These are phyloP conservation scores for Citrus maxima DNA, from an alignment of 345 rosid genomes.

Conservation along the genomic window DNA sequence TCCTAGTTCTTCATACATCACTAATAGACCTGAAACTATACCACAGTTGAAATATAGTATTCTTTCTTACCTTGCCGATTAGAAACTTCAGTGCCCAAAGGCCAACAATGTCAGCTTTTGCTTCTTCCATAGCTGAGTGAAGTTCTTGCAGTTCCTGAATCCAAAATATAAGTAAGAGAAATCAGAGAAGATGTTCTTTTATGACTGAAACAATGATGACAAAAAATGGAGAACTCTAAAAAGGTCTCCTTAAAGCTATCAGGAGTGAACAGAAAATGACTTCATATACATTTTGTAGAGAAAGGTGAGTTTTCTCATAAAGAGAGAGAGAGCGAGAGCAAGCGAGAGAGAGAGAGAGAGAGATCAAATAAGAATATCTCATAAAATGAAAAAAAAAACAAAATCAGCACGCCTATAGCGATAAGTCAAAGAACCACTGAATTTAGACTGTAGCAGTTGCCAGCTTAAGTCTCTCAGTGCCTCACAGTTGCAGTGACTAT, in stretches of 20 bases:
- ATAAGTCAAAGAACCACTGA: background rate
- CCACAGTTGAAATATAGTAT: background rate
- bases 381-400: background rate
- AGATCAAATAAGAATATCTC: background rate
- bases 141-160: conserved; percentile 88
- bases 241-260: background rate
- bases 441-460: background rate
- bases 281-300: background rate
- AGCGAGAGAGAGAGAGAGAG: background rate
- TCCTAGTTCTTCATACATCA: background rate
- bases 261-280: background rate
- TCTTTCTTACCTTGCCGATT: conserved; percentile 49
- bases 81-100: conserved; percentile 92
- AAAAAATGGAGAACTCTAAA: background rate
- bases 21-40: background rate
- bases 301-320: background rate
- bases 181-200: background rate
- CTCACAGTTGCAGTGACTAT: background rate
- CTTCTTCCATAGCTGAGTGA: conserved; percentile 90
- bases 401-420: background rate
- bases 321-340: background rate
- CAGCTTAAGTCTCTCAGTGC: background rate
- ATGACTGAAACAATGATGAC: background rate
- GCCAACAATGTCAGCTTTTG: conserved; percentile 96
- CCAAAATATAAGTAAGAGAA: conserved; percentile 9